Conservation (phyloP, 768 basidiomycete genomes). For the Ephemerocybe angulata region DNA sequence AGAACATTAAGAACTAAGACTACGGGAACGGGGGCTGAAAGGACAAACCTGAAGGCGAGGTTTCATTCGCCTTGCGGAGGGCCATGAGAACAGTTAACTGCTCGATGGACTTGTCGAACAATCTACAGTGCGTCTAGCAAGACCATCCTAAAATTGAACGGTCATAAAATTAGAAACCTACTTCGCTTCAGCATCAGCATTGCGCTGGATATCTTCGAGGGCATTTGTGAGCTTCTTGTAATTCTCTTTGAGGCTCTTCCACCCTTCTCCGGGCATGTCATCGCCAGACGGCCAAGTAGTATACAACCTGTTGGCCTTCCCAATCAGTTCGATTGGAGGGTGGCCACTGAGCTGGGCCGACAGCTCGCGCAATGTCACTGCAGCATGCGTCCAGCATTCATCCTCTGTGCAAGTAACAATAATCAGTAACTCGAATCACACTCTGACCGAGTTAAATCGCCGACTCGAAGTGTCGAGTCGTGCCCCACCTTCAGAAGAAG, state of each 20-base stretch:
- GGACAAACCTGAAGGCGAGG: slow-evolving; percentile 50
- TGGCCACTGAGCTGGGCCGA: slow-evolving; percentile 51
- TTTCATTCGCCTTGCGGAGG: slow-evolving; percentile 67
- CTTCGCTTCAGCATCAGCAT: slow-evolving; percentile 63
- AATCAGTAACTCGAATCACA: neutral
- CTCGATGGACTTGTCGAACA: slow-evolving; percentile 70
- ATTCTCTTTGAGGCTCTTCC: slow-evolving; percentile 57
- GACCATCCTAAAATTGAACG: slow-evolving; percentile 3
- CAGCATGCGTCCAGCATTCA: slow-evolving; percentile 72
- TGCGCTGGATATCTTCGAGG: slow-evolving; percentile 56
- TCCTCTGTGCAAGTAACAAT: slow-evolving; percentile 47
- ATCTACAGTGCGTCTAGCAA: slow-evolving; percentile 36
- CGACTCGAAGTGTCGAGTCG: slow-evolving; percentile 8
- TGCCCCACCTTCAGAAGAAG: slow-evolving; percentile 69
- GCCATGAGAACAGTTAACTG: slow-evolving; percentile 66
- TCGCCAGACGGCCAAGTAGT: slow-evolving; percentile 72
- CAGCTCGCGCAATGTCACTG: slow-evolving; percentile 52
- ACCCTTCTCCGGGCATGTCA: slow-evolving; percentile 60
- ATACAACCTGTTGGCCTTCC: slow-evolving; percentile 70
- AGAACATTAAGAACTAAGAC: neutral
- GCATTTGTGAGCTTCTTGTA: slow-evolving; percentile 61
- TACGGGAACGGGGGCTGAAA: neutral
- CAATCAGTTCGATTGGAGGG: slow-evolving; percentile 54
- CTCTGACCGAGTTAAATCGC: slow-evolving; percentile 1
- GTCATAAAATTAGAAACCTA: slow-evolving; percentile 29